Conservation (phyloP, 768 basidiomycete species). For the Cytidiella melzeri region DNA sequence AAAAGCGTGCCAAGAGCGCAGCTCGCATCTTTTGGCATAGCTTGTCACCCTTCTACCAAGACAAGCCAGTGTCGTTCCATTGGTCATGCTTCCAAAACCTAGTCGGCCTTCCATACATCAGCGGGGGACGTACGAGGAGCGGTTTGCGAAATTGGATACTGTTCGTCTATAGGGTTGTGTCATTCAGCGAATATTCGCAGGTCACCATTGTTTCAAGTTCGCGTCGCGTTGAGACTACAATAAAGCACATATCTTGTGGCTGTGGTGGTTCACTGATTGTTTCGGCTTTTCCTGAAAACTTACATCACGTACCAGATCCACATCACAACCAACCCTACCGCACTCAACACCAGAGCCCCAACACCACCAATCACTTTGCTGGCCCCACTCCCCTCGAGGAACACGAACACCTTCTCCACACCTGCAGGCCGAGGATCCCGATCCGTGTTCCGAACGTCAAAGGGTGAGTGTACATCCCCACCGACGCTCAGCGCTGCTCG, state of each 20-base stretch:
- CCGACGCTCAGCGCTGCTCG: conserved; percentile 23
- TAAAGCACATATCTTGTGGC: neutral
- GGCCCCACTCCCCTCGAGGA: neutral
- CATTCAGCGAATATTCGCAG: too few species aligned
- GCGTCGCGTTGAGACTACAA: neutral
- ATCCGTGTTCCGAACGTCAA: neutral
- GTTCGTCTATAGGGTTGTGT: neutral
- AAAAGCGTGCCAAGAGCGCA: too few species aligned
- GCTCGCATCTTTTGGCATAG: too few species aligned
- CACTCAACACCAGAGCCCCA: neutral
- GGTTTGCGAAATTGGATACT: too few species aligned
- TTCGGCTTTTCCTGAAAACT: neutral
- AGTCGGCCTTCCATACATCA: too few species aligned
- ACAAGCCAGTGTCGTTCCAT: too few species aligned
- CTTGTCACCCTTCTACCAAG: too few species aligned
- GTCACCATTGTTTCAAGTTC: neutral
- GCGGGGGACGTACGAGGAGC: too few species aligned
- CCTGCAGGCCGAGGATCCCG: neutral
- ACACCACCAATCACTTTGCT: neutral
- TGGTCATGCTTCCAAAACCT: too few species aligned
- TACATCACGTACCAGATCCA: neutral
- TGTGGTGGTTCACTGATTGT: neutral
- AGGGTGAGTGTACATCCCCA: neutral
- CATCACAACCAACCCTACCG: neutral
- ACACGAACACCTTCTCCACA: neutral